These are phyloP conservation scores for Blastobotrys niveus DNA, from an alignment of 1,139 yeast species.

Conservation along the genomic window DNA sequence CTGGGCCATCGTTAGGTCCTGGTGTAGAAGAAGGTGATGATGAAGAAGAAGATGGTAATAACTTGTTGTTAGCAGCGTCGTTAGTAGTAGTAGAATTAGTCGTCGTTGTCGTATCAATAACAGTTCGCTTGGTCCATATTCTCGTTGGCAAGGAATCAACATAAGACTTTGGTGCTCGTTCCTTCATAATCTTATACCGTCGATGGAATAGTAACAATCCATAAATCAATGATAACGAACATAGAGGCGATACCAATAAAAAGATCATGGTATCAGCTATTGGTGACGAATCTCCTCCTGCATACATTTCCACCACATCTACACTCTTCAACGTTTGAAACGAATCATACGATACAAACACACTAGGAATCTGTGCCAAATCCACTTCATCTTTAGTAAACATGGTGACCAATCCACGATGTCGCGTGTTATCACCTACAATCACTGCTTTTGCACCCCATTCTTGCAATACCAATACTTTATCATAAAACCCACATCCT, in stretches of 20 bases:
- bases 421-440: slow-evolving; percentile 36
- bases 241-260: slow-evolving; percentile 38
- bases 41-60: too few relatives aligned
- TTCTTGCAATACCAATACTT: slow-evolving; percentile 35
- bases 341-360: slow-evolving; percentile 36
- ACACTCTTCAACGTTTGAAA: slow-evolving; percentile 28
- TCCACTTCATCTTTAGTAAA: slow-evolving; percentile 32
- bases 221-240: slow-evolving; percentile 38
- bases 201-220: slow-evolving; percentile 36
- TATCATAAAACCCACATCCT: slow-evolving; percentile 37
- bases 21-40: background rate
- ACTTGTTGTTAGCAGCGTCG: too few relatives aligned
- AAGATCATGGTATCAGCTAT: slow-evolving; percentile 36
- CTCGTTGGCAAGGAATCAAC: slow-evolving; percentile 37
- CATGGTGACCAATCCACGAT: slow-evolving; percentile 36
- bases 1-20: slow-evolving; percentile 5
- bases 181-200: slow-evolving; percentile 32
- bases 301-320: slow-evolving; percentile 30
- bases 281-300: slow-evolving; percentile 31
- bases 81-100: slow-evolving; percentile 5
- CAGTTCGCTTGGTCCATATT: slow-evolving; percentile 27
- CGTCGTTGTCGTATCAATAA: background rate
- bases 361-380: slow-evolving; percentile 34
- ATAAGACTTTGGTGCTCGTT: slow-evolving; percentile 35
- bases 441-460: slow-evolving; percentile 41